Evolutionary conservation across 257 asterid species (phyloP).

Genomic region (Buddleja alternifolia): DNA sequence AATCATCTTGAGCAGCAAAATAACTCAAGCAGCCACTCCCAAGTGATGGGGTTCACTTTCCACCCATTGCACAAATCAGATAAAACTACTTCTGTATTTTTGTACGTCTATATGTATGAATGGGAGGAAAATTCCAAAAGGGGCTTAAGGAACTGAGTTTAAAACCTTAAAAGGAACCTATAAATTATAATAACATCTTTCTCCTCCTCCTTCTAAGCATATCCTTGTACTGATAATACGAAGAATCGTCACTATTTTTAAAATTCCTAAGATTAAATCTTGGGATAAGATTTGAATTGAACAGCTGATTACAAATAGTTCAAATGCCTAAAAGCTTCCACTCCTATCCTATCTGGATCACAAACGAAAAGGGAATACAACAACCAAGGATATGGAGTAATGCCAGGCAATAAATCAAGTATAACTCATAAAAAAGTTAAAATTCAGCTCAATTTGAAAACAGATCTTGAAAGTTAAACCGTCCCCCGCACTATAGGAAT

Average conservation of each 20-base stretch:
- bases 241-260: conserved; percentile 3
- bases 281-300: conserved; percentile 10
- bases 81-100: conserved; percentile 22
- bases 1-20: conserved; percentile 63
- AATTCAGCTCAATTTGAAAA: conserved; percentile 23
- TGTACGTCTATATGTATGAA: conserved; percentile 17
- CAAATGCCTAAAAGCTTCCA: conserved; percentile 27
- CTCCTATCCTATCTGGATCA: conserved; percentile 35
- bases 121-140: conserved; percentile 22
- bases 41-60: conserved; percentile 25
- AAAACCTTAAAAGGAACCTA: conserved; percentile 17
- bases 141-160: conserved; percentile 4
- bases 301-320: conserved; percentile 22
- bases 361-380: conserved; percentile 11
- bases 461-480: conserved; percentile 42
- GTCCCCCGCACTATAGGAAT: conserved; percentile 13
- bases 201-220: neutral
- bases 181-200: conserved; percentile 13
- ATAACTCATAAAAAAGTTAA: neutral
- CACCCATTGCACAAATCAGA: conserved; percentile 33
- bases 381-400: conserved; percentile 15
- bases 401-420: conserved; percentile 13
- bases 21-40: conserved; percentile 35
- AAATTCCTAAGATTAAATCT: conserved; percentile 31
- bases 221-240: conserved; percentile 1